Base-by-base conservation (phyloP, 495 filamentous ascomycete species). In the Cairneyella variabilis region DNA sequence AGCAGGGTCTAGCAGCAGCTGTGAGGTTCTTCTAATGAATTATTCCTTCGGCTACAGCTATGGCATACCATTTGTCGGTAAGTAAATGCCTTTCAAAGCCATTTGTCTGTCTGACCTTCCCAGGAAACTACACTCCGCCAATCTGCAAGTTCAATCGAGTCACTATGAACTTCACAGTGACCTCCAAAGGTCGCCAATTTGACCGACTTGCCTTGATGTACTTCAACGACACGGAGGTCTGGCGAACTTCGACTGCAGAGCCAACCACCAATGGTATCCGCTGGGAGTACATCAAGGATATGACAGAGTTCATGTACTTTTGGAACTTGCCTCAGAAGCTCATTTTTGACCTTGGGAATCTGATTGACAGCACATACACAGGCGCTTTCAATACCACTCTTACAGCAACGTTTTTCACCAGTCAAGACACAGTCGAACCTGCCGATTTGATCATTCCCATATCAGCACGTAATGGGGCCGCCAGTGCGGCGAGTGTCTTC, bases 211-310 rank as follows among this genome's bases (percentile, higher is more conserved):
- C 83, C 4, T 64, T 86, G 16, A 83, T 95, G 78, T 95, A 88
- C 58, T 72, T 95, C 44, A 85, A 83, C 14, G 87, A 92, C 65
- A 80, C 79, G 17, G 91, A 95, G 64, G 76, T 96, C 2, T 93
- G 85, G 72, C 75, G 91, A 21, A 95, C 91, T 3, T 92, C 88
- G 11, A 96, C 91, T 4, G 89, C 90, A 0, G 87, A 96, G 68
- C 91, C 91, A 3, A 88, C 81, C 0, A 44, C 60, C 2, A 74
- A 76, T 39, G 90, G 90, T 1, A 92, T 95, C 37, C 62, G 66
- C 41, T 81, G 77, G 84, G 86, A 84, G 2, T 92, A 93, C 53
- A 72, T 84, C 51, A 96, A 96, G 66, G 90, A 96, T 57, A 84
- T 91, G 81, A 85, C 86, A 0, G 74, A 83, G 51, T 92, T 83